Conservation (phyloP, 176 grass and related monocot genomes). For the Avena sativa region DNA sequence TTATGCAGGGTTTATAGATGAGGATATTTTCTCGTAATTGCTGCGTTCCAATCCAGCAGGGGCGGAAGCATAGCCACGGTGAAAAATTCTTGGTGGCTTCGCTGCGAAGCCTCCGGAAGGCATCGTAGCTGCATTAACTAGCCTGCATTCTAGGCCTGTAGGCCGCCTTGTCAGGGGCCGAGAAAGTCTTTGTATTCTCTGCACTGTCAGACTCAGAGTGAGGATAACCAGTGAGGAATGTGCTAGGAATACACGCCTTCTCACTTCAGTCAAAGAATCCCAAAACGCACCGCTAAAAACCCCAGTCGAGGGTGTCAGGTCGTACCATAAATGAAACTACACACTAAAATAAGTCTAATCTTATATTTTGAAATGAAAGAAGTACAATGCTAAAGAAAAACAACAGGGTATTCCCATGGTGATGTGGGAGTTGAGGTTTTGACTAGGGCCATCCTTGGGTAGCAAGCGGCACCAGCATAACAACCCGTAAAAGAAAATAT, state of each 20-base stretch:
- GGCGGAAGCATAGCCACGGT: background rate
- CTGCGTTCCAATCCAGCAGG: background rate
- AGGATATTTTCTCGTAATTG: background rate
- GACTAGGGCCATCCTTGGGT: no score
- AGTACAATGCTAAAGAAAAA: no score
- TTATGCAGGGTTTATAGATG: background rate
- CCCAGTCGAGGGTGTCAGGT: no score
- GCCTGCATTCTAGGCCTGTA: background rate
- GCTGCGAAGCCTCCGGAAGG: background rate
- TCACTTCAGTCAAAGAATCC: no score
- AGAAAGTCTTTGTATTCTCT: conserved; percentile 14
- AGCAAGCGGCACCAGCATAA: no score
- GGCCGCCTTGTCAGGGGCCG: background rate
- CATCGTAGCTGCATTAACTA: background rate
- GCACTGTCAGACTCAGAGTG: background rate
- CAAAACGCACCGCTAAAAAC: no score
- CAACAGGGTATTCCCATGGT: no score
- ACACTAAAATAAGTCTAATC: no score
- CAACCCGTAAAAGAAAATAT: no score
- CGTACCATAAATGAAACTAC: no score
- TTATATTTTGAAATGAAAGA: no score
- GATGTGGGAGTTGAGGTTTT: no score
- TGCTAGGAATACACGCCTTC: background rate
- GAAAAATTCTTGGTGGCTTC: background rate
- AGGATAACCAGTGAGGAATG: background rate